Evolutionary conservation across 2,329 filamentous ascomycete genomes (phyloP).

Genomic region (Fusarium paranaense): DNA sequence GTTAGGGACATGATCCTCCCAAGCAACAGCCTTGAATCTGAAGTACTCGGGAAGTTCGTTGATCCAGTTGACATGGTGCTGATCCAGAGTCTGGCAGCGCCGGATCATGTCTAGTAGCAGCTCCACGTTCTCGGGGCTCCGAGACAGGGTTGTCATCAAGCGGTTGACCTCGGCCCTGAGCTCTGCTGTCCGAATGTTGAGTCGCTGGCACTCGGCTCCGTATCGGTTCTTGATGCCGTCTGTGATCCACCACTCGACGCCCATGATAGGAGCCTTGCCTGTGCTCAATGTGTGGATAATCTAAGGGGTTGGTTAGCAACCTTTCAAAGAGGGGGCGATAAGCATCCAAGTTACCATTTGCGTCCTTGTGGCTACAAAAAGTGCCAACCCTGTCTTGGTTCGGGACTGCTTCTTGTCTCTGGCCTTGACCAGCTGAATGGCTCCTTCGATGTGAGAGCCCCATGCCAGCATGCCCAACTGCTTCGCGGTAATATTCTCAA

Average conservation of each 20-base stretch:
- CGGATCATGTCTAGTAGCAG: slow-evolving; percentile 64
- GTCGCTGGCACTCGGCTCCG: slow-evolving; percentile 61
- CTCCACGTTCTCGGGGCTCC: slow-evolving; percentile 62
- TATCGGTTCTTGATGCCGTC: slow-evolving; percentile 63
- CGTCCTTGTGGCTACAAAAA: slow-evolving; percentile 70
- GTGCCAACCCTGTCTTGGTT: slow-evolving; percentile 63
- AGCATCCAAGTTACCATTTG: slow-evolving; percentile 62
- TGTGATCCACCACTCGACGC: slow-evolving; percentile 69
- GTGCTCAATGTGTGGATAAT: slow-evolving; percentile 68
- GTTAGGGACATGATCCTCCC: slow-evolving; percentile 65
- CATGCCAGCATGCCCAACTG: slow-evolving; percentile 67
- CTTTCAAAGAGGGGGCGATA: background rate
- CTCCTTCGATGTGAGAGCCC: slow-evolving; percentile 73
- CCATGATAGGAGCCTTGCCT: slow-evolving; percentile 64
- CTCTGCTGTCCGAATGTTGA: slow-evolving; percentile 66
- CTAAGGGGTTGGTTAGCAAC: slow-evolving; percentile 47
- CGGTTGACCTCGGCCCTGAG: slow-evolving; percentile 66
- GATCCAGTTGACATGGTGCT: slow-evolving; percentile 64
- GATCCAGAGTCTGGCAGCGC: slow-evolving; percentile 64
- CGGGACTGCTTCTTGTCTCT: slow-evolving; percentile 67
- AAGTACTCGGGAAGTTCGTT: slow-evolving; percentile 62
- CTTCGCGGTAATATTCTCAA: slow-evolving; percentile 69
- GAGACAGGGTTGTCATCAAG: slow-evolving; percentile 58
- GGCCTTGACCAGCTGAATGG: slow-evolving; percentile 69
- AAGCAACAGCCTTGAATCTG: slow-evolving; percentile 64